Evolutionary conservation across 495 filamentous ascomycete genomes (phyloP).

Genomic region (Daldinia loculata): DNA sequence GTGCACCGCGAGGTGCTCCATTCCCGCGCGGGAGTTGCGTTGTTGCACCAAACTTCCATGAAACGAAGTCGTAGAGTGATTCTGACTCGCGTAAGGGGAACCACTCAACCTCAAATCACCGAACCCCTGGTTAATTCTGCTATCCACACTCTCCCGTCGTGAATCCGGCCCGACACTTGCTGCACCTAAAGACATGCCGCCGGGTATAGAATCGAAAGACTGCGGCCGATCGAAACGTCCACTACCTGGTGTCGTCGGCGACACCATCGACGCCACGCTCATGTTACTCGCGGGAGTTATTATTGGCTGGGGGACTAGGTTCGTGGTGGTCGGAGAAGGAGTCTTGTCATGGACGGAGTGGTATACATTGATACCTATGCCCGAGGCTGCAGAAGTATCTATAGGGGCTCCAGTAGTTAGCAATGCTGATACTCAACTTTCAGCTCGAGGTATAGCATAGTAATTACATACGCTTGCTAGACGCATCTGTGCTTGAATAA

Average conservation of each 20-base stretch:
- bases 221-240: constrained; percentile 56
- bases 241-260: constrained; percentile 57
- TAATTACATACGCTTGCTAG: constrained; percentile 61
- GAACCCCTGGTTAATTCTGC: constrained; percentile 75
- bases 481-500: constrained; percentile 62
- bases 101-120: constrained; percentile 71
- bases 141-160: constrained; percentile 80
- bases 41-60: constrained; percentile 61
- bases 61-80: constrained; percentile 80
- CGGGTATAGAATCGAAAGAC: constrained; percentile 54
- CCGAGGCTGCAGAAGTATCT: constrained; percentile 63
- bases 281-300: constrained; percentile 60
- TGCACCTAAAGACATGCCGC: constrained; percentile 26
- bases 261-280: constrained; percentile 67
- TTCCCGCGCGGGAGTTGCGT: constrained; percentile 56
- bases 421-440: constrained; percentile 12
- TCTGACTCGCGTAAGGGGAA: constrained; percentile 77
- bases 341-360: constrained; percentile 61
- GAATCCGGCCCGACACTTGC: constrained; percentile 54
- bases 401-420: constrained; percentile 28
- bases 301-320: constrained; percentile 54
- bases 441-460: constrained; percentile 5
- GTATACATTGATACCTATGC: constrained; percentile 53
- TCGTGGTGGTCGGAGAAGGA: constrained; percentile 58
- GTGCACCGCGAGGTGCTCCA: constrained; percentile 56